phyloP scores from a whole-genome alignment of 805 yeast genomes.

The Candida vaughaniae region DNA sequence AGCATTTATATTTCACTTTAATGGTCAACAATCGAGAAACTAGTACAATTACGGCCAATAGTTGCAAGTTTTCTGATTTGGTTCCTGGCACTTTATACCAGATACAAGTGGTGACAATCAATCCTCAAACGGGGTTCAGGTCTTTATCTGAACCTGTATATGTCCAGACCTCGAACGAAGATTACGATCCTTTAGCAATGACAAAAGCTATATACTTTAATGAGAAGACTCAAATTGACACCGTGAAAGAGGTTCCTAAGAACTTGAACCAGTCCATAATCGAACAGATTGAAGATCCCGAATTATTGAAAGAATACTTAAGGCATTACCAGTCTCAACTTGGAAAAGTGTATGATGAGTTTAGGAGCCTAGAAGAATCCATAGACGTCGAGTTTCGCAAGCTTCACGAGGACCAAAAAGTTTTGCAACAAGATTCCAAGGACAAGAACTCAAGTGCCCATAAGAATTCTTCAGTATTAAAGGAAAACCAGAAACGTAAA shows the following conservation, averaged over 20 bases:
- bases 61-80: conserved; percentile 34
- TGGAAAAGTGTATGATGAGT: conserved; percentile 23
- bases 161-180: conserved; percentile 23
- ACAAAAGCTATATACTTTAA: not conserved
- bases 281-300: conserved; percentile 16
- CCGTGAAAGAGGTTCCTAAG: not conserved
- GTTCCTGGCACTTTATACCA: conserved; percentile 27
- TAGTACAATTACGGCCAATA: conserved; percentile 33
- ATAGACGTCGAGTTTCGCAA: conserved; percentile 24
- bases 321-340: conserved; percentile 26
- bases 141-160: conserved; percentile 33
- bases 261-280: conserved; percentile 11
- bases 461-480: conserved; percentile 4
- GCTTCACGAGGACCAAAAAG: conserved; percentile 27
- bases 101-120: conserved; percentile 37
- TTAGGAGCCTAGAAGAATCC: conserved; percentile 25
- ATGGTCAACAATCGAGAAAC: conserved; percentile 35
- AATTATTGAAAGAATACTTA: conserved; percentile 23
- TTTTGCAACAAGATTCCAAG: conserved; percentile 28
- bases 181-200: not conserved
- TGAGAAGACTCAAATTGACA: not conserved
- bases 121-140: conserved; percentile 32
- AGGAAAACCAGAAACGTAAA: conserved; percentile 13
- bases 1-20: conserved; percentile 31
- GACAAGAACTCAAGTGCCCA: conserved; percentile 15